These are phyloP conservation scores for Ustilago trichophora DNA, from an alignment of 1,284 basidiomycete species.

Conservation along the genomic window DNA sequence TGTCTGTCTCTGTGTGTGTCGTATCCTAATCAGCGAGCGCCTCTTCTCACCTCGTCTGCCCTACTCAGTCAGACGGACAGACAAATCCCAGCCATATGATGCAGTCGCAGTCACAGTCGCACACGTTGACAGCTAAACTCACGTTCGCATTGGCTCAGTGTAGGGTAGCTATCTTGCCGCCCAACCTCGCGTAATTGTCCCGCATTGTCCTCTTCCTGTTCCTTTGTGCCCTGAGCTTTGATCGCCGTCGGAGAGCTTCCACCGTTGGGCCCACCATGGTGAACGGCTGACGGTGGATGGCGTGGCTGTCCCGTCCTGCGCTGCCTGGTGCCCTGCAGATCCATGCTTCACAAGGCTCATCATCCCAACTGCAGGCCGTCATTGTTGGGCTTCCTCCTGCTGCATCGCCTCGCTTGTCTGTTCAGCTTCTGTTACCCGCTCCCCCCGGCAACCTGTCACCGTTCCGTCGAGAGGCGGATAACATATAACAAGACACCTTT, in stretches of 20 bases:
- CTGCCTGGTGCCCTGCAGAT: slow-evolving; percentile 1
- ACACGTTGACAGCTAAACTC: slow-evolving; percentile 1
- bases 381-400: not conserved
- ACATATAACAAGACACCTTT: slow-evolving; percentile 16
- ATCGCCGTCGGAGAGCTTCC: too few relatives aligned
- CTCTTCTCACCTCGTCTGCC: too few relatives aligned
- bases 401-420: not conserved
- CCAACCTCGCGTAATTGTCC: slow-evolving; percentile 2
- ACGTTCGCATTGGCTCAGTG: too few relatives aligned
- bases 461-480: not conserved
- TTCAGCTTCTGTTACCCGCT: not conserved
- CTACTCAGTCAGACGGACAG: too few relatives aligned
- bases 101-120: too few relatives aligned
- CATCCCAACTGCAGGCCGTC: too few relatives aligned
- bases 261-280: too few relatives aligned
- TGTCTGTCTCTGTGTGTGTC: too few relatives aligned
- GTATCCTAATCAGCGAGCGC: not conserved
- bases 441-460: not conserved
- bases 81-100: not conserved
- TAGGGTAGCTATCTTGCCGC: too few relatives aligned
- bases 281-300: too few relatives aligned
- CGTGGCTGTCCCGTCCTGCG: too few relatives aligned
- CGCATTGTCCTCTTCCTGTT: not conserved
- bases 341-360: slow-evolving; percentile 28
- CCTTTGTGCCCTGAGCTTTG: slow-evolving; percentile 14